Evolutionary conservation across 768 basidiomycete genomes (phyloP), one percentile per base, ranked within the genome.

Genomic region (Phlegmacium glaucopus): DNA sequence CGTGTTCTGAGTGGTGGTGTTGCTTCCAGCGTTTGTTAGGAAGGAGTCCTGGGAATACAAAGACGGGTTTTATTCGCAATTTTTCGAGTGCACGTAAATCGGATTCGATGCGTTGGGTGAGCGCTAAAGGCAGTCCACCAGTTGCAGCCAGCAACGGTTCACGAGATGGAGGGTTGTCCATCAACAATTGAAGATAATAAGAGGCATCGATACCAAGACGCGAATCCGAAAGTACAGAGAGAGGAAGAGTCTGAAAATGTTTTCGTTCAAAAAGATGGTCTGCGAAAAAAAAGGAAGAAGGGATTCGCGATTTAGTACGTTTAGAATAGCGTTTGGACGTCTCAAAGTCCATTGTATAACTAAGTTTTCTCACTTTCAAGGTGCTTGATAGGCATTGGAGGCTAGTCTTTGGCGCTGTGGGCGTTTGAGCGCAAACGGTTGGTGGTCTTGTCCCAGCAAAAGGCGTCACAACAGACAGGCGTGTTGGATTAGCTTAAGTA

Each of bases 151-250:
- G 81, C 28, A 97, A 80, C 11, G 94, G 88, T 72, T 99, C 96
- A 28, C 89, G 80, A 13, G 91, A 82, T 1, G 82, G 74, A 1
- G 88, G 80, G 50, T 72, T 81, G 46, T 91, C 87, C 12, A 85
- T 84, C 54, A 98, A 76, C 38, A 78, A 74, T 44, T 85, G 77
- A 34, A 99, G 75, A 69, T 98, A 99, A 67, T 87, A 85, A 3
- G 87, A 85, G 3, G 93, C 94, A 77, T 99, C 95, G 62, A 99
- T 96, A 27, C 96, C 96, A 22, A 99, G 85, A 38, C 96, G 87
- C 44, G 94, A 90, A 61, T 96, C 91, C 35, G 89, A 79, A 40
- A 99, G 77, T 0, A 85, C 82, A 47, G 79, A 81, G 45, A 98
- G 79, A 16, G 90, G 81, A 47, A 87, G 81, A 34, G 84, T 86